A percentile compares a stretch with the other conserved stretches of the same genome.
Evolutionary conservation across 1,284 basidiomycete genomes (phyloP).

Genomic region (Apiotrichum laibachii): DNA sequence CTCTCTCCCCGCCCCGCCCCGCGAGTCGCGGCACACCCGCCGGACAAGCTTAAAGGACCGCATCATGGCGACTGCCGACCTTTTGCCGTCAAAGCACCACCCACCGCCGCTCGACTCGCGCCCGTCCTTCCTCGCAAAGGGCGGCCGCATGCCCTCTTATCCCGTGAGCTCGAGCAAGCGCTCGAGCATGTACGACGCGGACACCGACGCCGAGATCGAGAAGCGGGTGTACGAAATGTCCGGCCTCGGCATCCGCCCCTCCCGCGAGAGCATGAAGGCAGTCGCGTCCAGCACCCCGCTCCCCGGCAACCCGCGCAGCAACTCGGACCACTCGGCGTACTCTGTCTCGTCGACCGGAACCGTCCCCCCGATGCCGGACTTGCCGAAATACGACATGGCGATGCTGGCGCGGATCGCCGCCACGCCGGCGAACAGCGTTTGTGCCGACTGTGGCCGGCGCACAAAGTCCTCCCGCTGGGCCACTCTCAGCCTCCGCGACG

Average conservation of each 20-base stretch:
- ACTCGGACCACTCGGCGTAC: neutral
- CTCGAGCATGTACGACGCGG: neutral
- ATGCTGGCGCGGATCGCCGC: conserved; percentile 14
- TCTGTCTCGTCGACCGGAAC: neutral
- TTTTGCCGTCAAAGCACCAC: conserved; percentile 6
- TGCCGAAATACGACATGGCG: conserved; percentile 17
- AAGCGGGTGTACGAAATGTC: conserved; percentile 46
- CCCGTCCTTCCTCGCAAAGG: conserved; percentile 19
- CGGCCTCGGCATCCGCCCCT: conserved; percentile 24
- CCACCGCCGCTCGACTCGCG: conserved; percentile 14
- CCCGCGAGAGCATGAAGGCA: neutral
- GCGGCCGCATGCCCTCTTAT: conserved; percentile 17
- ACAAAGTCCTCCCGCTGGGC: conserved; percentile 50
- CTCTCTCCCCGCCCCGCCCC: conserved; percentile 35
- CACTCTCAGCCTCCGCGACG: conserved; percentile 42
- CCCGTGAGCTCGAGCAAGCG: neutral
- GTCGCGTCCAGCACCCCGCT: neutral
- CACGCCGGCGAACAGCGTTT: conserved; percentile 43
- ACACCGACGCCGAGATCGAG: conserved; percentile 33
- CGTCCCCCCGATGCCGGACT: neutral
- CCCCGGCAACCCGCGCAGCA: neutral
- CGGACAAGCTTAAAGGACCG: conserved; percentile 46
- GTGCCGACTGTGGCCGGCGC: conserved; percentile 53
- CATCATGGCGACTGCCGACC: conserved; percentile 35
- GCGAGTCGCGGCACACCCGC: conserved; percentile 13